Base-by-base conservation (phyloP, 192 early-diverging fungal species). In the Dissophora ornata region DNA sequence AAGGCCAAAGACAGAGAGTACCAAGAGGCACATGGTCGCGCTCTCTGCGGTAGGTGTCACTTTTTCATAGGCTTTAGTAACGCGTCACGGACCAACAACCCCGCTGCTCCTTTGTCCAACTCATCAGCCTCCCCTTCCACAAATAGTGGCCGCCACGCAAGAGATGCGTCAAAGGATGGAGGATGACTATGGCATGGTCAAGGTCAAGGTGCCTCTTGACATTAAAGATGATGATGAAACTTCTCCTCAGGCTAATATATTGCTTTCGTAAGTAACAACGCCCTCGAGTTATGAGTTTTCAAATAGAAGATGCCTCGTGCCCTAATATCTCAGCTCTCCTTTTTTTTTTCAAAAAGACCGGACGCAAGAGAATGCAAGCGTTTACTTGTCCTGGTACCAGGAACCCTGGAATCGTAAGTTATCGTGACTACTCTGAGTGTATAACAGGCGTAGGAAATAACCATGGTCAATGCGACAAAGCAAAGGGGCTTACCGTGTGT, bases 241-340 rank as follows among this genome's bases (percentile, higher is more conserved):
- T 1, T 66, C 71, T 0, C 71, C 71, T 18, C 62, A 55, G 13
- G 71, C 71, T 3, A 25, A 22, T 13, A 67, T 67, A 38, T 34
- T 75, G 26, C 30, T 59, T n/a, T 66, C 62, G 71, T 75, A 48
- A 46, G 63, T 61, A n/a, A n/a, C n/a, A n/a, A n/a, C 12, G 28
- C 41, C 4, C 49, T 51, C 44, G 12, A 38, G 7, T 38, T 38
- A 38, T 6, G 36, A 13, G 13, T 16, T 4, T 45, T 9, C n/a
- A 45, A 38, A 33, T 13, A 30, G 12, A 34, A n/a, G 8, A 21
- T n/a, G n/a, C n/a, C n/a, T n/a, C n/a, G n/a, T n/a, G n/a, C n/a
- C n/a, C n/a, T 38, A 38, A 38, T 13, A 38, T 38, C 12, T 24
- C 16, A 0, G 7, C 18, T 36, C 2, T 2, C 46, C 33, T 29